Conservation (phyloP, 208 protist genomes). For the Trichomonas gallinae region DNA sequence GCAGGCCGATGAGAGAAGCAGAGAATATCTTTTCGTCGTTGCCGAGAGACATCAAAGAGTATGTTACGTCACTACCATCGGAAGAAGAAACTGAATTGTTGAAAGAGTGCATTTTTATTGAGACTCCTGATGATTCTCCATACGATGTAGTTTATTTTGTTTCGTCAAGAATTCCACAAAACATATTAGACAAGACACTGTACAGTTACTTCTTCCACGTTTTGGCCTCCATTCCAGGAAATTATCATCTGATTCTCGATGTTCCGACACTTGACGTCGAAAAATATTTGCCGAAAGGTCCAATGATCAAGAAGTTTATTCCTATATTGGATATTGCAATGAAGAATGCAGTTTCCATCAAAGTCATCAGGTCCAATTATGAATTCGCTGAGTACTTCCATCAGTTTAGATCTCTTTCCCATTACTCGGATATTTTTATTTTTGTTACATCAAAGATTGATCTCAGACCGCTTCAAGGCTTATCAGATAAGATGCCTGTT, state of each 20-base stretch:
- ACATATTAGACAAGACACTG: neutral
- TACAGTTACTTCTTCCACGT: neutral
- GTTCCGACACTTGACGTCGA: neutral
- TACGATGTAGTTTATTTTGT: neutral
- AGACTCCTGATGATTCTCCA: neutral
- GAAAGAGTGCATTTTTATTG: neutral
- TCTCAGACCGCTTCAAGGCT: neutral
- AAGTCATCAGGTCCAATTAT: neutral
- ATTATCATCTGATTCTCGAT: neutral
- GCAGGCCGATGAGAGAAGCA: neutral
- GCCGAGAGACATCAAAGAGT: neutral
- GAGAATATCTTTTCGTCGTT: neutral
- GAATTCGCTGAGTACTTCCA: neutral
- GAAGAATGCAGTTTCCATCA: neutral
- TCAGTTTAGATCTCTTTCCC: neutral
- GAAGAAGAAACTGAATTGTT: neutral
- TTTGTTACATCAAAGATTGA: neutral
- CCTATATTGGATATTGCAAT: neutral
- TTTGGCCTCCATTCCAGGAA: neutral
- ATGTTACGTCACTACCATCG: neutral
- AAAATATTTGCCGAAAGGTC: neutral
- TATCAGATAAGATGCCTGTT: neutral
- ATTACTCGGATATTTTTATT: neutral
- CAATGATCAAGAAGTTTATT: neutral
- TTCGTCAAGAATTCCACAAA: no score